Evolutionary conservation across 345 rosid genomes (phyloP).

Genomic region (Populus euphratica): DNA sequence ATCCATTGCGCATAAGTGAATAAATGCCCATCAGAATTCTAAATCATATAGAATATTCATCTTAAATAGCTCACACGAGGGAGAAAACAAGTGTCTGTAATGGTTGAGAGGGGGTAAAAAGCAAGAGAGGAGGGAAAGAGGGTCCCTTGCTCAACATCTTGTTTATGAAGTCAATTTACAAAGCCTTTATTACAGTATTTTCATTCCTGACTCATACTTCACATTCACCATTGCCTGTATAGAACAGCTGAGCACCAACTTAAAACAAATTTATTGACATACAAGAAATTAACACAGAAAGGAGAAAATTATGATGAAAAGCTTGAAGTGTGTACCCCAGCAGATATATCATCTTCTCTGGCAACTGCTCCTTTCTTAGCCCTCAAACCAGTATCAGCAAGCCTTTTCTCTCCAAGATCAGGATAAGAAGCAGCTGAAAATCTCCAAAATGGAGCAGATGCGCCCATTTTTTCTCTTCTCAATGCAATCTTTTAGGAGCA

Average conservation of each 20-base stretch:
- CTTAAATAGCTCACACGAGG: neutral
- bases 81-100: no score
- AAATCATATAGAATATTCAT: neutral
- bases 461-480: conserved; percentile 91
- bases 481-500: conserved; percentile 64
- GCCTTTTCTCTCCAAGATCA: conserved; percentile 55
- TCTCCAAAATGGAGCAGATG: conserved; percentile 92
- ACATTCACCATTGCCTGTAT: no score
- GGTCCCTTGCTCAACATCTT: no score
- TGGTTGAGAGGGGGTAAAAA: no score
- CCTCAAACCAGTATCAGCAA: conserved; percentile 41
- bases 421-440: conserved; percentile 98
- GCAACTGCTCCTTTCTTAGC: conserved; percentile 36
- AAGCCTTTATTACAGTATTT: no score
- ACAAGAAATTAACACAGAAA: neutral
- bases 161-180: no score
- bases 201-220: no score
- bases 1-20: neutral
- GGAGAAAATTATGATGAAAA: conserved; percentile 10
- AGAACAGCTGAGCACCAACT: neutral
- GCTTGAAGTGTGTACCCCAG: conserved; percentile 49
- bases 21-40: neutral
- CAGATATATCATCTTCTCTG: conserved; percentile 38
- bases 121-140: no score
- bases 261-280: neutral